Conservation (phyloP, 306 rosid genomes). For the Citrullus colocynthis region DNA sequence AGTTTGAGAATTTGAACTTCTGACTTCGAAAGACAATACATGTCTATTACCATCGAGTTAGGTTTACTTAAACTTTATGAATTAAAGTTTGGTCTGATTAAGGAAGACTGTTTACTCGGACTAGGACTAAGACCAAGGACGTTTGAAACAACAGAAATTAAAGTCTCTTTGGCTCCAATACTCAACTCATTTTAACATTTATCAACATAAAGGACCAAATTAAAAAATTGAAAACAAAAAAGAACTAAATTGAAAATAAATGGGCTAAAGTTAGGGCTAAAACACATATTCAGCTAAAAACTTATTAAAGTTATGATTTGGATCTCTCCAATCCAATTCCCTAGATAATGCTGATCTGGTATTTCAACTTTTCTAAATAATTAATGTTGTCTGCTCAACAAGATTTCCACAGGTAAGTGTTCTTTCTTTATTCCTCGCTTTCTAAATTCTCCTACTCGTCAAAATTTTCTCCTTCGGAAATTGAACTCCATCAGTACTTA, state of each 20-base stretch:
- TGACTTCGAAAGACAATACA: too few species aligned
- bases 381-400: conserved; percentile 53
- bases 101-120: too few species aligned
- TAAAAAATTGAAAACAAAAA: neutral
- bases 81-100: too few species aligned
- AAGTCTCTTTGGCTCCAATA: too few species aligned
- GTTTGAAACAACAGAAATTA: too few species aligned
- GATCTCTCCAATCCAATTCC: neutral
- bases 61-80: too few species aligned
- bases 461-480: neutral
- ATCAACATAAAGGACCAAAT: neutral
- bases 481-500: neutral
- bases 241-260: neutral
- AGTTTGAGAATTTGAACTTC: too few species aligned
- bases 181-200: neutral
- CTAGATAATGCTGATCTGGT: neutral
- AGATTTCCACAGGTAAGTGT: conserved; percentile 73
- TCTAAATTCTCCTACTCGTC: neutral
- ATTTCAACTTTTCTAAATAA: neutral
- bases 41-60: too few species aligned
- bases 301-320: neutral
- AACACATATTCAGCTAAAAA: neutral
- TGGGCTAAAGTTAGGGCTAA: neutral
- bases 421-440: neutral
- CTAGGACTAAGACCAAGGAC: too few species aligned